A percentile compares a stretch with the other conserved stretches of the same genome.
Evolutionary conservation across 208 protist species (phyloP).

Genomic region (Trypanosoma vivax): DNA sequence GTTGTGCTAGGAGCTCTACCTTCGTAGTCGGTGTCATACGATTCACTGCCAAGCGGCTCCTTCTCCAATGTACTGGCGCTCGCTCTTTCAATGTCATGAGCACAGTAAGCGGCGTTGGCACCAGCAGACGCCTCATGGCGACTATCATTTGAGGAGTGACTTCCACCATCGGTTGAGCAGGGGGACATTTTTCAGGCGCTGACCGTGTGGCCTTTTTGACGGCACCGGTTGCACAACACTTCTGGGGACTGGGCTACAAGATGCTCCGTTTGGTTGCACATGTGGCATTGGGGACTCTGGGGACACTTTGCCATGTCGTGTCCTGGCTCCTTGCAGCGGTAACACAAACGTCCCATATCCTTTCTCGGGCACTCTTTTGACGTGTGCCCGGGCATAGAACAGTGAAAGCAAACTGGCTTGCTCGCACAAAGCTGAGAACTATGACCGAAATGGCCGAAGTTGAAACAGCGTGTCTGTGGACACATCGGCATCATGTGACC

Average conservation of each 20-base stretch:
- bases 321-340: slow-evolving; percentile 83
- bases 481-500: slow-evolving; percentile 80
- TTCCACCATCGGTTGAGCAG: background rate
- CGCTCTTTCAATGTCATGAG: too few species aligned
- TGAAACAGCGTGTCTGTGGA: slow-evolving; percentile 82
- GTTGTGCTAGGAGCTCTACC: background rate
- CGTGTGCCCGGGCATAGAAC: slow-evolving; percentile 63
- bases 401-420: slow-evolving; percentile 84
- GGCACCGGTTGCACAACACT: slow-evolving; percentile 59
- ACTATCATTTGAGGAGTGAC: too few species aligned
- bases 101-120: too few species aligned
- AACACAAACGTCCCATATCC: slow-evolving; percentile 70
- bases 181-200: background rate
- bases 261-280: slow-evolving; percentile 76
- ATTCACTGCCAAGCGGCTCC: too few species aligned
- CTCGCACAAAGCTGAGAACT: slow-evolving; percentile 80
- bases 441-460: slow-evolving; percentile 84
- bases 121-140: too few species aligned
- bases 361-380: slow-evolving; percentile 74
- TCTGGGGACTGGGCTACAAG: slow-evolving; percentile 67
- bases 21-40: too few species aligned
- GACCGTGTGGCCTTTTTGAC: slow-evolving; percentile 75
- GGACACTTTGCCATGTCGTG: slow-evolving; percentile 79
- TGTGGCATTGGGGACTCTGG: slow-evolving; percentile 64
- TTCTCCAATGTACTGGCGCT: too few species aligned